phyloP scores from a whole-genome alignment of 1,284 basidiomycete species.

The Ceratorhiza oryzae-sativae region DNA sequence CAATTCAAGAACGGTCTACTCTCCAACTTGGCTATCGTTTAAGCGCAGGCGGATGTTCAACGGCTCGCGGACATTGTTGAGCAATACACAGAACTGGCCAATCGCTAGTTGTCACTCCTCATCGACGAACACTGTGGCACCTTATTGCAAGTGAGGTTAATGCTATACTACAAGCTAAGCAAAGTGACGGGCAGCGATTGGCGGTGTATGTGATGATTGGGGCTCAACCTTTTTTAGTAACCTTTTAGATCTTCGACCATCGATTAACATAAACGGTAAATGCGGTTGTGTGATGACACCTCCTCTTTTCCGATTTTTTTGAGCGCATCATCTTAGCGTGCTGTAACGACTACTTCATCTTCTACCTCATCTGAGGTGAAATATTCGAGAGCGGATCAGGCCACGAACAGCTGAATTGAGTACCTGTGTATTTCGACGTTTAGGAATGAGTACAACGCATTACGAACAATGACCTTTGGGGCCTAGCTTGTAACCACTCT shows the following conservation, averaged over 20 bases:
- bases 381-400: too few species aligned
- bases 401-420: too few species aligned
- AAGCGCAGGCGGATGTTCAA: background rate
- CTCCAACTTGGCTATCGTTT: background rate
- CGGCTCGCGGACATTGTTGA: background rate
- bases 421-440: too few species aligned
- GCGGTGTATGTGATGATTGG: background rate
- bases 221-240: background rate
- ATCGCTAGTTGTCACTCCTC: background rate
- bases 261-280: too few species aligned
- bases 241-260: background rate
- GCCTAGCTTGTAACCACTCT: too few species aligned
- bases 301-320: too few species aligned
- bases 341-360: too few species aligned
- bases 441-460: too few species aligned
- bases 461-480: too few species aligned
- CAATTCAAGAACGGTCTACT: conserved; percentile 9
- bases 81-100: background rate
- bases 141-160: background rate
- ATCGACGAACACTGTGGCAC: background rate
- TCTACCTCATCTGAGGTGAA: too few species aligned
- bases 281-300: too few species aligned
- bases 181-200: background rate
- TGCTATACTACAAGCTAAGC: background rate
- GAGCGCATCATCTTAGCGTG: too few species aligned